Evolutionary conservation across 371 early-diverging fungal genomes (phyloP).

Genomic region (Mucor circinelloides): DNA sequence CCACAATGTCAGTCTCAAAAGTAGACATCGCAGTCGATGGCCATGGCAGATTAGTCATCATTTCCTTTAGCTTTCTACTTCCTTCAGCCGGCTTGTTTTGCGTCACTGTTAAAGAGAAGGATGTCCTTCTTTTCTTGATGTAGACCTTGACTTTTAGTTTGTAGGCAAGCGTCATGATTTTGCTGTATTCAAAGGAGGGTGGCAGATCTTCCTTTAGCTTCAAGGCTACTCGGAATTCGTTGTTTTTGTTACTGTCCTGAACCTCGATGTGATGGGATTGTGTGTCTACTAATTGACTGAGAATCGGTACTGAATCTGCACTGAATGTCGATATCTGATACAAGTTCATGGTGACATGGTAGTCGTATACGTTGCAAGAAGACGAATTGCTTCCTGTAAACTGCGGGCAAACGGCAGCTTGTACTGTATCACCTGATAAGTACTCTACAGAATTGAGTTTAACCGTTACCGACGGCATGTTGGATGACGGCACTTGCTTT

Average conservation of each 20-base stretch:
- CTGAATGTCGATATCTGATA: conserved; percentile 15
- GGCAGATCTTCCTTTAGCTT: conserved; percentile 1
- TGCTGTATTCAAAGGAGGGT: conserved; percentile 17
- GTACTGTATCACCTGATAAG: conserved; percentile 12
- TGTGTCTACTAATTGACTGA: not conserved
- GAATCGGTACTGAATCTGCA: not conserved
- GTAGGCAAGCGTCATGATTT: conserved; percentile 13
- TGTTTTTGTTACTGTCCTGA: not conserved
- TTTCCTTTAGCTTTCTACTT: conserved; percentile 1
- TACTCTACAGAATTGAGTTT: conserved; percentile 11
- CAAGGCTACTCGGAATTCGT: not conserved
- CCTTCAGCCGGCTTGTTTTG: not conserved
- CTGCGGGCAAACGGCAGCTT: not conserved
- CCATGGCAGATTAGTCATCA: not conserved
- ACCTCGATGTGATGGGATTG: not conserved
- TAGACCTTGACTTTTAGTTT: conserved; percentile 9
- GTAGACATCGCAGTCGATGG: not conserved
- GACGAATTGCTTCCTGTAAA: not conserved
- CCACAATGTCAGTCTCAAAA: conserved; percentile 6
- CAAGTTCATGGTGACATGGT: conserved; percentile 4
- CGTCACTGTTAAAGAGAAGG: not conserved
- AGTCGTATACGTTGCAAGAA: not conserved
- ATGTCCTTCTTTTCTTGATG: not conserved
- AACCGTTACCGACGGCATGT: not conserved
- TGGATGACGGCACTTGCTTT: not conserved